These are phyloP conservation scores for Malassezia restricta DNA, from an alignment of 1,284 basidiomycete genomes.

Conservation along the genomic window DNA sequence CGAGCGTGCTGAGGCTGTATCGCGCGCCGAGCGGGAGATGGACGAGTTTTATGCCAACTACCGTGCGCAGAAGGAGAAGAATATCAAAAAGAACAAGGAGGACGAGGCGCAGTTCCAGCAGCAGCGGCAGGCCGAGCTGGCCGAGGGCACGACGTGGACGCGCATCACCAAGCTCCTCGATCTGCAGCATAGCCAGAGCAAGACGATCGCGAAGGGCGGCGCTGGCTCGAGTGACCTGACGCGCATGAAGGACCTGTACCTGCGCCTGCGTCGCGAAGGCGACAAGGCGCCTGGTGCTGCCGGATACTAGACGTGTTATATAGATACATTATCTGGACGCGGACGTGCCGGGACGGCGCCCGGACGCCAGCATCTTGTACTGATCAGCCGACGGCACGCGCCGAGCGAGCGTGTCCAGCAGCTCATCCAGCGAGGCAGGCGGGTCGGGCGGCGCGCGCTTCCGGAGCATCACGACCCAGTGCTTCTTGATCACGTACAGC, in stretches of 20 bases:
- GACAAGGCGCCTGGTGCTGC: conserved; percentile 40
- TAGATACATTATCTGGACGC: neutral
- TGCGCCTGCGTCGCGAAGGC: conserved; percentile 36
- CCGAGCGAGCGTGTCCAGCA: conserved; percentile 6
- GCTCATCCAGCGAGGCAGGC: conserved; percentile 8
- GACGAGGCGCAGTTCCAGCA: conserved; percentile 71
- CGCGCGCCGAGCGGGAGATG: conserved; percentile 78
- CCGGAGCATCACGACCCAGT: conserved; percentile 16
- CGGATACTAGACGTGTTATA: conserved; percentile 25
- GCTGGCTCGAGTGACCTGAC: conserved; percentile 77
- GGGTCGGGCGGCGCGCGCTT: conserved; percentile 10
- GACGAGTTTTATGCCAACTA: conserved; percentile 95
- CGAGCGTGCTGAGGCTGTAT: conserved; percentile 71
- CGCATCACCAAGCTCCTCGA: conserved; percentile 77
- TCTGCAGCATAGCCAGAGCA: conserved; percentile 85
- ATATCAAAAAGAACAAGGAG: conserved; percentile 90
- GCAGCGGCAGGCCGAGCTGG: conserved; percentile 62
- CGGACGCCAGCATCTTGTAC: conserved; percentile 16
- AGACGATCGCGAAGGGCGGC: conserved; percentile 76
- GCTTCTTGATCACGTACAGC: conserved; percentile 16
- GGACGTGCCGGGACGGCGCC: conserved; percentile 5
- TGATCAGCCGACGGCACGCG: conserved; percentile 12
- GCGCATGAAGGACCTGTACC: conserved; percentile 61
- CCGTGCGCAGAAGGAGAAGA: conserved; percentile 77
- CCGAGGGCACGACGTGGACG: conserved; percentile 88